Base-by-base conservation (phyloP, 257 asterid species). In the Anisodus acutangulus region DNA sequence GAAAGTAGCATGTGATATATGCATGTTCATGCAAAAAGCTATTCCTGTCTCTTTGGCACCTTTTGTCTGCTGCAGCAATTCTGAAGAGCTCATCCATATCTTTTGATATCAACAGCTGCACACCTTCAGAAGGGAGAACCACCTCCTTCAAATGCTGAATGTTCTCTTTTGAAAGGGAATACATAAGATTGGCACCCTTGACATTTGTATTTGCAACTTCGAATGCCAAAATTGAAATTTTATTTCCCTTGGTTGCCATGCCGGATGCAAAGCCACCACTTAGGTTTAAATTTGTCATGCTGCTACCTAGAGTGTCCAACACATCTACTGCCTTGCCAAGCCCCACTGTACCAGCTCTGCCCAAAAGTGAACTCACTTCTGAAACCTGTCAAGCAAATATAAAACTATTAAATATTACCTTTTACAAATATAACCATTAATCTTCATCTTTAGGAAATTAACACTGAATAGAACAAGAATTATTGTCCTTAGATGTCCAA, bases 181-280 rank as follows among this genome's bases (percentile, higher is more conserved):
- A 81, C 93, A 93, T 93, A 88, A 97, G 90, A 89, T 93, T 94
- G 60, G 98, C 98, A 80, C 99, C 99, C 87, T 97, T 97, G 47
- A 94, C 99, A 78, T 94, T 84, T 51, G 99, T 97, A 83, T 97
- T 97, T 72, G 99, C 99, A 86, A 97, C 95, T 90, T 97, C 99
- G 88, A 97, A 97, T 63, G 99, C 94, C 91, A 97, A 90, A 85
- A 97, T 97, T 26, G 96, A 90, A 70, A 97, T 92, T 86, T 90
- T 87, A 83, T 90, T 91, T 89, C 98, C 98, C 87, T 93, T 97
- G 31, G 94, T 92, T 45, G 94, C 87, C 87, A 92, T 88, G 87
- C 98, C 97, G 2, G 97, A 91, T 39, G 95, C 97, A 93, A 97
- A 94, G 68, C 97, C 98, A 80, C 98, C 83, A 83, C 97, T 91